Percentiles rank a stretch among this genome's conserved stretches.
These are phyloP conservation scores for Sorghum bicolor DNA, from an alignment of 176 grass and related monocot genomes.

Conservation along the genomic window DNA sequence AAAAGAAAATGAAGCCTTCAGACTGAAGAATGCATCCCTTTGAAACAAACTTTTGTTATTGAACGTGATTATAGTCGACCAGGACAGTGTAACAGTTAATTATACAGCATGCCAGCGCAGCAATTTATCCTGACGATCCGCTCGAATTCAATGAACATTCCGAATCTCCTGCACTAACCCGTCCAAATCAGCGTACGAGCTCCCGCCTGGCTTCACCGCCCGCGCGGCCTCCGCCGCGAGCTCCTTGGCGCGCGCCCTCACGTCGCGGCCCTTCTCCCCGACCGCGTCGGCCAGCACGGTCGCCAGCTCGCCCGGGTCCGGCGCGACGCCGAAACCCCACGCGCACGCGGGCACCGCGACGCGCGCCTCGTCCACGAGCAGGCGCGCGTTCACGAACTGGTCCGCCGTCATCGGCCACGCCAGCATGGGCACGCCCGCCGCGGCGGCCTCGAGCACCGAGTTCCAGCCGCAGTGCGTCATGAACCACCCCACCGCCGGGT, in stretches of 20 bases:
- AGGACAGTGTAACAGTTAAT: neutral
- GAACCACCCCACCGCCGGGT: slow-evolving; percentile 68
- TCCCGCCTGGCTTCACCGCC: slow-evolving; percentile 41
- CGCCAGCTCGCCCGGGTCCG: slow-evolving; percentile 43
- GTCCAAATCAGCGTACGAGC: slow-evolving; percentile 37
- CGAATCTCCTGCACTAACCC: neutral
- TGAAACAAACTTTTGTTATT: too few species aligned
- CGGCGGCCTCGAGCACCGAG: slow-evolving; percentile 54
- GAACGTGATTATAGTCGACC: neutral
- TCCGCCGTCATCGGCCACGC: slow-evolving; percentile 76
- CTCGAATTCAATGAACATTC: neutral
- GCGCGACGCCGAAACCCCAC: slow-evolving; percentile 25
- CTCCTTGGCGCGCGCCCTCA: slow-evolving; percentile 34
- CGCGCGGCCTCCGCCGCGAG: slow-evolving; percentile 25
- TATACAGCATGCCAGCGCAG: neutral
- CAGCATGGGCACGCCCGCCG: slow-evolving; percentile 67
- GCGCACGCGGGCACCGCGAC: slow-evolving; percentile 35
- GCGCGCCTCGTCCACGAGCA: slow-evolving; percentile 53
- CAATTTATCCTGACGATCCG: neutral
- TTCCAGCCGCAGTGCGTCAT: slow-evolving; percentile 75
- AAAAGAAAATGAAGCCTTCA: too few species aligned
- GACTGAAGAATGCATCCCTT: too few species aligned
- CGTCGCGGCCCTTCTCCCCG: slow-evolving; percentile 7
- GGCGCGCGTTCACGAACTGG: slow-evolving; percentile 66
- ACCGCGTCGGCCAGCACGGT: slow-evolving; percentile 25